Percentiles rank a stretch among this genome's conserved stretches.
phyloP scores from a whole-genome alignment of 805 yeast genomes.

The Candida alai region DNA sequence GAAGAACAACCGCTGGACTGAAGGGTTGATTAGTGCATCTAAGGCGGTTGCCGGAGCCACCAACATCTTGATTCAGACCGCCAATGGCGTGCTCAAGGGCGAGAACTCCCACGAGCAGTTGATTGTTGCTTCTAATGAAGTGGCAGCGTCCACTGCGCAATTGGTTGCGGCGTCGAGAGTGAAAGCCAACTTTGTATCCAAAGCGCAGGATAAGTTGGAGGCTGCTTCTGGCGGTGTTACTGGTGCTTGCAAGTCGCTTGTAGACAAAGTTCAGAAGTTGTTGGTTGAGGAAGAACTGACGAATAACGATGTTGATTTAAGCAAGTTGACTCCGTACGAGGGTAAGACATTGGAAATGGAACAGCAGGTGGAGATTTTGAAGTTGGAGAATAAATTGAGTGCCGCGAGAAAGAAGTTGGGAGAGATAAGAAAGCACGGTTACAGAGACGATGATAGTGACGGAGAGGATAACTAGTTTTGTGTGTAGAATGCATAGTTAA shows the following conservation, averaged over 20 bases:
- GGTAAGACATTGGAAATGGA: conserved; percentile 87
- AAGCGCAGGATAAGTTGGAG: conserved; percentile 73
- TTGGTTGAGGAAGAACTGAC: conserved; percentile 35
- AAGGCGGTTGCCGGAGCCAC: conserved; percentile 83
- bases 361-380: conserved; percentile 85
- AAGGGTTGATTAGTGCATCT: conserved; percentile 87
- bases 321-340: conserved; percentile 68
- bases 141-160: conserved; percentile 89
- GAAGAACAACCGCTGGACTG: conserved; percentile 89
- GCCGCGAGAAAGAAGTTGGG: conserved; percentile 78
- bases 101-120: conserved; percentile 74
- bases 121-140: conserved; percentile 87
- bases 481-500: neutral
- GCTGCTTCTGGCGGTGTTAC: conserved; percentile 64
- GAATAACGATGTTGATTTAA: conserved; percentile 53
- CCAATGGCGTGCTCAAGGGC: conserved; percentile 72
- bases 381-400: conserved; percentile 68
- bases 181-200: conserved; percentile 72
- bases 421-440: conserved; percentile 77
- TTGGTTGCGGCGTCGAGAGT: conserved; percentile 89
- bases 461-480: conserved; percentile 39
- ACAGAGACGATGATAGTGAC: conserved; percentile 54
- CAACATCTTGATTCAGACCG: conserved; percentile 74
- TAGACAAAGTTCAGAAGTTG: conserved; percentile 62
- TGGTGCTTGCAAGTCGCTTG: conserved; percentile 71